Conservation (phyloP, 441 rosid genomes). For the Gossypium lobatum region DNA sequence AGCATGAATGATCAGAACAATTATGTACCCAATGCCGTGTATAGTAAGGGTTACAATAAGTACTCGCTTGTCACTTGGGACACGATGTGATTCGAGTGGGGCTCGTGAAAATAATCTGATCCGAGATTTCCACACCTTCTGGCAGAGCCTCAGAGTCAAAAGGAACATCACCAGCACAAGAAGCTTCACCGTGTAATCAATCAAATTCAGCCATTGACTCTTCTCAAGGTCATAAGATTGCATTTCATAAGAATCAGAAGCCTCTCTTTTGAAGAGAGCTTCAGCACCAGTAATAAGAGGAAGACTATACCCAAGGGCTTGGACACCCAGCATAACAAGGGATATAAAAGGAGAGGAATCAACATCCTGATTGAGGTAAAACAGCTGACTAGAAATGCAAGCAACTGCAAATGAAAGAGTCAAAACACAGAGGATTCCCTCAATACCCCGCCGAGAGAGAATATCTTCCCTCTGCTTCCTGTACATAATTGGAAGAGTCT, state of each 20-base stretch:
- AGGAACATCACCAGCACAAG: slow-evolving; percentile 63
- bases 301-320: slow-evolving; percentile 68
- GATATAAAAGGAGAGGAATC: slow-evolving; percentile 57
- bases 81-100: slow-evolving; percentile 45
- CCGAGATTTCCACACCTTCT: slow-evolving; percentile 83
- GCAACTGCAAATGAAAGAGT: slow-evolving; percentile 63
- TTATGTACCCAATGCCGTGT: slow-evolving; percentile 50
- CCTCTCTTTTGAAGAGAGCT: slow-evolving; percentile 53
- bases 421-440: slow-evolving; percentile 62
- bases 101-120: slow-evolving; percentile 35
- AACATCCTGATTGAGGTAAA: slow-evolving; percentile 37
- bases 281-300: slow-evolving; percentile 81
- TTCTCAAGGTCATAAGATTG: slow-evolving; percentile 48
- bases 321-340: slow-evolving; percentile 77
- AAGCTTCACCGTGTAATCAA: slow-evolving; percentile 67
- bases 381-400: slow-evolving; percentile 61
- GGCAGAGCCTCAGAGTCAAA: slow-evolving; percentile 62
- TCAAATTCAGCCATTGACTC: slow-evolving; percentile 60
- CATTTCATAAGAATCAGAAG: slow-evolving; percentile 37
- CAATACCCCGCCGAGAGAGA: slow-evolving; percentile 63
- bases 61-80: slow-evolving; percentile 57
- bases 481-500: slow-evolving; percentile 62
- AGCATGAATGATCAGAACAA: slow-evolving; percentile 44
- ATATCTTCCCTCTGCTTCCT: slow-evolving; percentile 71
- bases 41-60: slow-evolving; percentile 33